These are phyloP conservation scores for Helminthosporium solani DNA, from an alignment of 2,329 filamentous ascomycete genomes.

Conservation along the genomic window DNA sequence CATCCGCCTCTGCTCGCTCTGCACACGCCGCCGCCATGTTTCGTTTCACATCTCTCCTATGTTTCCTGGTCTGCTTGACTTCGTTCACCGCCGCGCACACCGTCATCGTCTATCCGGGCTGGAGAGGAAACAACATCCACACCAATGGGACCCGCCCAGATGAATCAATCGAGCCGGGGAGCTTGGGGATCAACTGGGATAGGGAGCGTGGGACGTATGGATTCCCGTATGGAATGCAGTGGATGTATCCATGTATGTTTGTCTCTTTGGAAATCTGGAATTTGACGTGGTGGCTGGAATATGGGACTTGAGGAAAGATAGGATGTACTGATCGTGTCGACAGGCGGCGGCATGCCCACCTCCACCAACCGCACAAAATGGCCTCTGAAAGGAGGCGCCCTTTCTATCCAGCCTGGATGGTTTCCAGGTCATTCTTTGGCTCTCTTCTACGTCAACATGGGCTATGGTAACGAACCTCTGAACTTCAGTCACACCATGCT, in stretches of 20 bases:
- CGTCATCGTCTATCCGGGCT: conserved; percentile 84
- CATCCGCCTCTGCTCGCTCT: too few species aligned
- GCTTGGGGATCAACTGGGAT: conserved; percentile 49
- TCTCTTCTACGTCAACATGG: conserved; percentile 87
- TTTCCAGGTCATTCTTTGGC: conserved; percentile 84
- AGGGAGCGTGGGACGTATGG: conserved; percentile 47
- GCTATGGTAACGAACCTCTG: conserved; percentile 73
- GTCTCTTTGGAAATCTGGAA: too few species aligned
- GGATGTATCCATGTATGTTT: conserved; percentile 86
- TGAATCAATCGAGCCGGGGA: conserved; percentile 38
- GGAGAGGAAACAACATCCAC: conserved; percentile 81
- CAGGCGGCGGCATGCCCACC: conserved; percentile 79
- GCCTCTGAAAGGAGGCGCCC: conserved; percentile 82
- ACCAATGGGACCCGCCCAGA: conserved; percentile 63
- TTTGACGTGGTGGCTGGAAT: too few species aligned
- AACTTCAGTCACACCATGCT: conserved; percentile 90
- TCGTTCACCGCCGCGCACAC: conserved; percentile 65
- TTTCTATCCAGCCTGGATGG: conserved; percentile 93
- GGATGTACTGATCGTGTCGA: conserved; percentile 10
- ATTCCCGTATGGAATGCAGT: conserved; percentile 90
- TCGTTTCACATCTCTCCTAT: conserved; percentile 34
- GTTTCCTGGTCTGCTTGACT: conserved; percentile 32
- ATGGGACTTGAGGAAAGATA: not conserved
- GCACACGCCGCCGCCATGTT: conserved; percentile 29
- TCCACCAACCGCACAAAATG: conserved; percentile 87